phyloP scores from a whole-genome alignment of 371 early-diverging fungal species.

The Mucor mucedo region DNA sequence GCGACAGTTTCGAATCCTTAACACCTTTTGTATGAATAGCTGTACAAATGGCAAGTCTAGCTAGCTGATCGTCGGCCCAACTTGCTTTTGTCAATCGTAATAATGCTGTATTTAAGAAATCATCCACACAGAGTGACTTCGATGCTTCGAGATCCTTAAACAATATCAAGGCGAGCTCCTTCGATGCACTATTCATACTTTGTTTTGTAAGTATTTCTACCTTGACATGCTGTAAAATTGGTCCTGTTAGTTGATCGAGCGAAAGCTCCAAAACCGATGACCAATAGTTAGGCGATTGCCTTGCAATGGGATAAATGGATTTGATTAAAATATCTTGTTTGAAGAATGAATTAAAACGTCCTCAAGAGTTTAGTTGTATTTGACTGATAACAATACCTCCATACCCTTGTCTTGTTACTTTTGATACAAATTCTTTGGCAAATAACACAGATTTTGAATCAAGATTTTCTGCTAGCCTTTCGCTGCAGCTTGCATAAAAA shows the following conservation, averaged over 20 bases:
- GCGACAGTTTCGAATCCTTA: neutral
- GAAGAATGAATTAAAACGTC: too few relatives aligned
- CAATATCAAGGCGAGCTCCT: constrained; percentile 10
- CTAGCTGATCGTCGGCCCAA: constrained; percentile 24
- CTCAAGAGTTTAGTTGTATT: too few relatives aligned
- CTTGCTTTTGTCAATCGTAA: constrained; percentile 14
- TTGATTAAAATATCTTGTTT: constrained; percentile 23
- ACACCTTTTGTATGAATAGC: constrained; percentile 9
- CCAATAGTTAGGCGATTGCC: neutral
- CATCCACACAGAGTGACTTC: neutral
- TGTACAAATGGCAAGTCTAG: constrained; percentile 14
- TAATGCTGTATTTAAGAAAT: constrained; percentile 19
- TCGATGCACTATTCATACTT: neutral
- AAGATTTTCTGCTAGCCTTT: constrained; percentile 12
- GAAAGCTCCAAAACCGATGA: constrained; percentile 11
- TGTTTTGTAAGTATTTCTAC: neutral
- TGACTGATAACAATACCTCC: constrained; percentile 11
- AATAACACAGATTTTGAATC: constrained; percentile 5
- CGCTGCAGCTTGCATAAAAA: constrained; percentile 23
- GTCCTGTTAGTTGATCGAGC: constrained; percentile 2
- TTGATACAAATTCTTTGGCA: constrained; percentile 30
- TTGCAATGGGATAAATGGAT: constrained; percentile 27
- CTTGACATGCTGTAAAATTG: constrained; percentile 9
- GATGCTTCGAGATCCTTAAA: constrained; percentile 1
- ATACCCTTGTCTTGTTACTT: constrained; percentile 42